Base-by-base conservation (phyloP, 2,329 filamentous ascomycete genomes). In the Botrytis hyacinthi region DNA sequence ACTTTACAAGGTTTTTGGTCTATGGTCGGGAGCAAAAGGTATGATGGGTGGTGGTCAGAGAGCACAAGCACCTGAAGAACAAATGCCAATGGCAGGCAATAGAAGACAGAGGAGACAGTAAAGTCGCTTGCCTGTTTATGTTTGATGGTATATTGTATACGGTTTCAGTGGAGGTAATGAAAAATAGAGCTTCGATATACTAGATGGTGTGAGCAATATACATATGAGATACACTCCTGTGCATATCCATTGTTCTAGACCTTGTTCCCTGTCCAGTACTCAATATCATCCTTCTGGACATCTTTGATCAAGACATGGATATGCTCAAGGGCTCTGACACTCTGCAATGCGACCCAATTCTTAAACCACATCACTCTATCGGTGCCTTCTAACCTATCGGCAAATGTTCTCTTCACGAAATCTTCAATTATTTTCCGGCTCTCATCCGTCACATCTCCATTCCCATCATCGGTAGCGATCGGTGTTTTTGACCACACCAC, bases 401-500 rank as follows among this genome's bases (percentile, higher is more conserved):
- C 84, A 80, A 98, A 98, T 26, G 87, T 91, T 75, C 84, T 86
- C 76, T 88, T 83, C 46, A 97, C 90, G 81, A 93, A 98, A 16
- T 85, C 85, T 65, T 89, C 86, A 54, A 97, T 91, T 74, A 87
- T 82, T 59, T 83, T 83, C 71, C 90, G 87, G 74, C 91, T 92
- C 79, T 90, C 86, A 0, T 87, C 82, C 4, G 92, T 94, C 84
- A 97, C 84, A 77, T 95, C 91, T 16, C 92, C 94, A 0, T 87
- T 93, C 29, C 83, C 84, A 0, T 88, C 82, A 77, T 97, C 91
- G 4, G 92, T 92, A 37, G 91, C 87, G 75, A 98, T 91, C 22
- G 86, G 84, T 59, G 95, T 96, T 80, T 97, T 95, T 70, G 92
- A 92, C 95, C 95, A 98, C 60, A 97, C 91, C 44, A 98, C 93